Percentiles rank a stretch among this genome's conserved stretches.
phyloP scores from a whole-genome alignment of 1,284 basidiomycete species.

The Sporisorium exsertum region DNA sequence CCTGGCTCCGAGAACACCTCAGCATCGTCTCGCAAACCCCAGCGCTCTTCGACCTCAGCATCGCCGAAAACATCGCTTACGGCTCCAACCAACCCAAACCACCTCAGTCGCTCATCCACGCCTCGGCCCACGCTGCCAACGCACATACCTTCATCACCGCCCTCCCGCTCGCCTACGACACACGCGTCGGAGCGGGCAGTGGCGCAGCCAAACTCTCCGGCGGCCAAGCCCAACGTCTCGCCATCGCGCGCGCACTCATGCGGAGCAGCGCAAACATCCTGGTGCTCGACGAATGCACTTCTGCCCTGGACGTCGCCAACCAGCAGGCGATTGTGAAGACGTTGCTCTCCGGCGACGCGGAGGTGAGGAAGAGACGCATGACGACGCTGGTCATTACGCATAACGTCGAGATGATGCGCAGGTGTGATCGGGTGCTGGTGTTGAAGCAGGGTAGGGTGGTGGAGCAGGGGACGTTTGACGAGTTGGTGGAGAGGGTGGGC shows the following conservation, averaged over 20 bases:
- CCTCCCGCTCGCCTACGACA: conserved; percentile 86
- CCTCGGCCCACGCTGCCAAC: conserved; percentile 80
- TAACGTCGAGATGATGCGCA: conserved; percentile 88
- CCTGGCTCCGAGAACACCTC: conserved; percentile 59
- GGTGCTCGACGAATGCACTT: conserved; percentile 93
- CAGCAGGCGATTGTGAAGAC: conserved; percentile 77
- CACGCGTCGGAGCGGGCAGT: conserved; percentile 79
- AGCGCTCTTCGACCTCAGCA: conserved; percentile 56
- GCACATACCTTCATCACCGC: conserved; percentile 87
- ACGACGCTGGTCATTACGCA: conserved; percentile 94
- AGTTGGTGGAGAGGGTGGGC: conserved; percentile 75
- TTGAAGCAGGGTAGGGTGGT: conserved; percentile 80
- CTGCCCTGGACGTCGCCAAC: conserved; percentile 77
- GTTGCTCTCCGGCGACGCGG: conserved; percentile 70
- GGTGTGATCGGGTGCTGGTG: conserved; percentile 89
- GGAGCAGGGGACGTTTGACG: conserved; percentile 82
- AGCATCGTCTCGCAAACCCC: conserved; percentile 60
- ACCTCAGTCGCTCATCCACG: conserved; percentile 73
- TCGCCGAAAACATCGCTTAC: conserved; percentile 61
- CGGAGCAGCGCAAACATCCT: conserved; percentile 78
- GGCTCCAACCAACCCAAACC: conserved; percentile 33
- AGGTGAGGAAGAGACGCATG: conserved; percentile 59
- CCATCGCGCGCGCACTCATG: conserved; percentile 90
- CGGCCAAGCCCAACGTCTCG: conserved; percentile 91
- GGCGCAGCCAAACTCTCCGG: conserved; percentile 82